Evolutionary conservation across 176 grass and related monocot genomes (phyloP), one percentile per base, ranked within the genome.

Genomic region (Cenchrus americanus): DNA sequence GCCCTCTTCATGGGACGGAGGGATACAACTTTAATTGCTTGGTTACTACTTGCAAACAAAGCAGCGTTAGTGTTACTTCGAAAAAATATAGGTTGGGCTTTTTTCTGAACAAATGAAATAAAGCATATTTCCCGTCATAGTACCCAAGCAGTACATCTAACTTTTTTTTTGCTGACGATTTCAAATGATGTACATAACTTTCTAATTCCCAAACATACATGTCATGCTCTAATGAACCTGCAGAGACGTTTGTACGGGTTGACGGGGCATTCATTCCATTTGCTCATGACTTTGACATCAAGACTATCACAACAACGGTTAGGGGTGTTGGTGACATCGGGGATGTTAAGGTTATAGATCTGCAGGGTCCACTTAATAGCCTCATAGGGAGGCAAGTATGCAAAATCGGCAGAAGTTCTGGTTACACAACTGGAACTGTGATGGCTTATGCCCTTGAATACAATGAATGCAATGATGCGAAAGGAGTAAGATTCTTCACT

Each of bases 191-290:
- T 58, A 61, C 57, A 62, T 73, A 68, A 79, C 14, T 32, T 73
- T 82, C 85, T 88, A 59, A 94, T 92, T 85, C 80, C 89, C 83
- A 24, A 90, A 92, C 83, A 92, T 94, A 78, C 57, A 62, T 89
- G 58, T 27, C 66, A 79, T 65, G 18, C 60, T 15, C 0, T 49
- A 53, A 85, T 94, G 87, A 67, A 84, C n/a, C 54, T 86, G 83
- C 93, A 98, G 96, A 98, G 89, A 98, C 96, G 77, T 98, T 98
- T 92, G 96, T 98, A 46, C 87, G 96, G 70, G 96, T 93, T 14
- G 96, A 98, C 1, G 96, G 96, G 1, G 96, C 96, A 53, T 95
- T 98, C 69, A 93, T 98, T 48, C 93, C 96, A 59, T 98, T 98
- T 92, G 72, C 93, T 71, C 83, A 96, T 87, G 89, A 96, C 63